Conservation (phyloP, 2,329 filamentous ascomycete genomes). For the Dactylellina cionopaga region DNA sequence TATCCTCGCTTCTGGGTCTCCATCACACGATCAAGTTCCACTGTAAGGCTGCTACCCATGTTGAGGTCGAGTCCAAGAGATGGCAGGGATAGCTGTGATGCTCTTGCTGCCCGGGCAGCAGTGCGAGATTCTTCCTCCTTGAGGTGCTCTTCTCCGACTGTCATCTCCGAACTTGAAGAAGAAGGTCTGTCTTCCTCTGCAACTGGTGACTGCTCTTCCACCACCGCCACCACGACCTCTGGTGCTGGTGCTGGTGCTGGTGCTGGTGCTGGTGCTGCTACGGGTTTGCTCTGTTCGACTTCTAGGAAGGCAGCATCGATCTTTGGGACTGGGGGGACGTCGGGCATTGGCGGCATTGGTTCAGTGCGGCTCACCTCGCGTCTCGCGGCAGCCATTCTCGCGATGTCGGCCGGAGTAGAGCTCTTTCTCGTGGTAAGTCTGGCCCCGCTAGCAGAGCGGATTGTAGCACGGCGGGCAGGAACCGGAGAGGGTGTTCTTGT, state of each 20-base stretch:
- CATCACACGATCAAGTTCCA: slow-evolving; percentile 47
- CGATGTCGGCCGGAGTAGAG: slow-evolving; percentile 82
- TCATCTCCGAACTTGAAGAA: slow-evolving; percentile 51
- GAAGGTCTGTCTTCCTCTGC: slow-evolving; percentile 55
- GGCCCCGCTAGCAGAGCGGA: slow-evolving; percentile 81
- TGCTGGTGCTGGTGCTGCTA: slow-evolving; percentile 47
- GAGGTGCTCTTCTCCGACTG: slow-evolving; percentile 60
- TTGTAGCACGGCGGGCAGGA: slow-evolving; percentile 84
- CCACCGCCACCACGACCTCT: slow-evolving; percentile 68
- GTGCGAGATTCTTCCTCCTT: slow-evolving; percentile 62
- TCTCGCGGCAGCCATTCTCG: slow-evolving; percentile 85
- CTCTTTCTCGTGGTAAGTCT: slow-evolving; percentile 90
- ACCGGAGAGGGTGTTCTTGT: slow-evolving; percentile 67
- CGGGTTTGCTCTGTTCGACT: slow-evolving; percentile 68
- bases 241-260: slow-evolving; percentile 25
- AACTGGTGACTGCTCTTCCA: slow-evolving; percentile 63
- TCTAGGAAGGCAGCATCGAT: slow-evolving; percentile 43
- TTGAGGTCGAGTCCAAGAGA: slow-evolving; percentile 47
- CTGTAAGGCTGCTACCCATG: slow-evolving; percentile 49
- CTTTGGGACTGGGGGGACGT: slow-evolving; percentile 41
- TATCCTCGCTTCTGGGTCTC: slow-evolving; percentile 83
- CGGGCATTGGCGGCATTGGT: slow-evolving; percentile 54
- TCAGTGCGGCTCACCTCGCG: slow-evolving; percentile 83
- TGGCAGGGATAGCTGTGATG: slow-evolving; percentile 37
- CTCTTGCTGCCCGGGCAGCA: slow-evolving; percentile 16